Percentiles rank a stretch among this genome's conserved stretches.
These are phyloP conservation scores for Pseudoperonospora humuli DNA, from an alignment of 352 stramenopile species.

Conservation along the genomic window DNA sequence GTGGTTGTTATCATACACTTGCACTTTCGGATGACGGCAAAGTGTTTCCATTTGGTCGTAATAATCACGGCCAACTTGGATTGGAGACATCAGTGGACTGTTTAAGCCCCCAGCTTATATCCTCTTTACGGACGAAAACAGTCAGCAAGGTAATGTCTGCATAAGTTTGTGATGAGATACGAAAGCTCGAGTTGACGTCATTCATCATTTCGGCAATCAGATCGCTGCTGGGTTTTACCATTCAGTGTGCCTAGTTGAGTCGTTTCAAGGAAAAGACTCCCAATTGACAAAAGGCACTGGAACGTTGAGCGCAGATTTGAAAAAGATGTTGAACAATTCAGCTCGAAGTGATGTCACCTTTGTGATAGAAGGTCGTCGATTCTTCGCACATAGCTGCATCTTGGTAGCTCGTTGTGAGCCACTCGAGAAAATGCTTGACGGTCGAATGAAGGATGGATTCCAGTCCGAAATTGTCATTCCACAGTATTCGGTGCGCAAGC, in stretches of 20 bases:
- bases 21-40: constrained; percentile 75
- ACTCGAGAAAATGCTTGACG: constrained; percentile 87
- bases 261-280: constrained; percentile 8
- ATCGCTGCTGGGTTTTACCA: constrained; percentile 91
- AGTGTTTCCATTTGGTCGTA: constrained; percentile 89
- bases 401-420: constrained; percentile 85
- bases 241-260: constrained; percentile 53
- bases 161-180: no score
- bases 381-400: constrained; percentile 83
- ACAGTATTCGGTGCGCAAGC: constrained; percentile 50
- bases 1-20: constrained; percentile 83
- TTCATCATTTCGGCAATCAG: constrained; percentile 16
- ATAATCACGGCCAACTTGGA: constrained; percentile 91
- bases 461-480: constrained; percentile 61
- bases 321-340: constrained; percentile 79
- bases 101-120: constrained; percentile 62
- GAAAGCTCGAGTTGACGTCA: not conserved
- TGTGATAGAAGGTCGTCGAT: constrained; percentile 51
- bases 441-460: constrained; percentile 74
- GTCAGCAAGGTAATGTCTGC: constrained; percentile 47
- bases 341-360: constrained; percentile 78
- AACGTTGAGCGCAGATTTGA: constrained; percentile 68
- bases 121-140: constrained; percentile 40
- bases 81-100: constrained; percentile 69
- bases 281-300: constrained; percentile 7